Evolutionary conservation across 2,329 filamentous ascomycete genomes (phyloP), one percentile per base, ranked within the genome.

Genomic region (Sarocladium brachiariae): DNA sequence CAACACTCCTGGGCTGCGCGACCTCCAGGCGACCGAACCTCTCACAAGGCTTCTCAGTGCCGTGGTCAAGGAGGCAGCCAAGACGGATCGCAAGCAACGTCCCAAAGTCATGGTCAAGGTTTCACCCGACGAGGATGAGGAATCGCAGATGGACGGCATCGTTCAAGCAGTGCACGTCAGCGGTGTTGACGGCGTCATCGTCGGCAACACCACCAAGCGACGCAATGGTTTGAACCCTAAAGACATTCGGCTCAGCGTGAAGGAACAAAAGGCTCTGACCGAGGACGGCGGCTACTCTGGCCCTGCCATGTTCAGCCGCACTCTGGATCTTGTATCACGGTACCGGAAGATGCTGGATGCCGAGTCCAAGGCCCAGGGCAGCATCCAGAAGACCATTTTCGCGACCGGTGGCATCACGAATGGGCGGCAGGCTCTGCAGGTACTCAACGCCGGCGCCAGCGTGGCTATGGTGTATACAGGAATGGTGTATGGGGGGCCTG

Each of bases 121-220:
- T 18, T 95, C 89, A 53, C 93, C 93, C 0, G 93, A 99, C 59
- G 93, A 97, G 70, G 89, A 96, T 64, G 82, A 86, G 18, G 83
- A 90, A 49, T 74, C 83, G 51, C 90, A 99, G 65, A 81, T 99
- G 54, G 78, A 84, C 37, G 93, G 91, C 8, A 95, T 99, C 51
- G 92, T 89, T 54, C 81, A 90, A 58, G 91, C 91, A 0, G 84
- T 96, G 11, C 86, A 83, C 74, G 75, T 76, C 57, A 89, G 87
- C 53, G 91, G 91, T 6, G 91, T 97, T 2, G 91, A 96, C 59
- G 93, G 93, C 24, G 83, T 99, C 31, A 96, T 99, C 55, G 92
- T 99, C 3, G 93, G 92, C 10, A 99, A 99, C 72, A 99, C 93
- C 0, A 99, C 93, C 2, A 95, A 93, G 70, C 80, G 84, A 56